Evolutionary conservation across 1,284 basidiomycete species (phyloP).

Genomic region (Austropuccinia psidii): DNA sequence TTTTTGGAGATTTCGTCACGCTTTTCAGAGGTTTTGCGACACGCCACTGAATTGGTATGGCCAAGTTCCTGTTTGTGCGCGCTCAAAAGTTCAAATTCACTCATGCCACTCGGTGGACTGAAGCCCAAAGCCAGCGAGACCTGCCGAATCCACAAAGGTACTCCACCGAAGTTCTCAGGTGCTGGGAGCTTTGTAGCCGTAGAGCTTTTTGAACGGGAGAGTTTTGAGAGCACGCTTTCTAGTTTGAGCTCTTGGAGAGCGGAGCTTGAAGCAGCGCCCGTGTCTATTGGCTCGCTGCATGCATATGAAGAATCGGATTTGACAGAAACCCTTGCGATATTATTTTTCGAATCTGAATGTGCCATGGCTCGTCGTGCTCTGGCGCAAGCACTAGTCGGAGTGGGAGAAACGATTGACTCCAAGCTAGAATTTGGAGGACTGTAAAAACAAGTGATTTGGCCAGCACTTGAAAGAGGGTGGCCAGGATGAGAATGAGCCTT

Average conservation of each 20-base stretch:
- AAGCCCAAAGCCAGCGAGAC: background rate
- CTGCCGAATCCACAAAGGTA: background rate
- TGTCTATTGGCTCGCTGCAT: background rate
- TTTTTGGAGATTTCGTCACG: no score
- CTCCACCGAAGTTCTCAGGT: background rate
- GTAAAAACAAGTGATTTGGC: background rate
- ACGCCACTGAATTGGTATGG: no score
- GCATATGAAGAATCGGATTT: background rate
- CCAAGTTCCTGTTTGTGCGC: no score
- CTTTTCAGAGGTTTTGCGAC: no score
- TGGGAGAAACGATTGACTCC: slow-evolving; percentile 9
- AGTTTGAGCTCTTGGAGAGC: background rate
- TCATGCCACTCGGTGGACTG: slow-evolving; percentile 3
- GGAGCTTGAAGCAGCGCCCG: background rate
- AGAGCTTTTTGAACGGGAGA: background rate
- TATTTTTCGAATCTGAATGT: background rate
- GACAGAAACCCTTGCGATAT: background rate
- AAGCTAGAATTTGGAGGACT: background rate
- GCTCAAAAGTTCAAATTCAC: background rate
- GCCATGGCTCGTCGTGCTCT: no score
- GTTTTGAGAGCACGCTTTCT: no score
- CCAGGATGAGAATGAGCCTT: background rate
- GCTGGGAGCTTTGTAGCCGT: background rate
- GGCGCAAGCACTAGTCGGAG: slow-evolving; percentile 10
- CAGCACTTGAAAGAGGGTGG: background rate